A percentile compares a stretch with the other conserved stretches of the same genome.
phyloP scores from a whole-genome alignment of 345 rosid genomes.

The Citrus inodora region DNA sequence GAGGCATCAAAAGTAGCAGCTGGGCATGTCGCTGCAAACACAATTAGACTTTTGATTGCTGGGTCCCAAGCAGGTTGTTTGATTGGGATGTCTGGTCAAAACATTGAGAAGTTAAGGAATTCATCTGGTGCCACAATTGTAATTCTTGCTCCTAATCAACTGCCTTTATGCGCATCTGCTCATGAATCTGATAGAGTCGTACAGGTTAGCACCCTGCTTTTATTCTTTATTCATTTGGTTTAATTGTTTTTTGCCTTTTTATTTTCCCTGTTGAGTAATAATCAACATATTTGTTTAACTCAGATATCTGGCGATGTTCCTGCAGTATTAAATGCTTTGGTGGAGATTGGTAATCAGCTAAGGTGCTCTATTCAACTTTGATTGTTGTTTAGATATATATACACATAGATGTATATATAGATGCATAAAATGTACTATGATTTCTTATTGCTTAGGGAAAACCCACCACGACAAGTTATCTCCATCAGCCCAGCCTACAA shows the following conservation, averaged over 20 bases:
- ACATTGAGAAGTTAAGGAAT: constrained; percentile 59
- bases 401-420: neutral
- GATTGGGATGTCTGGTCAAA: constrained; percentile 60
- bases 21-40: constrained; percentile 62
- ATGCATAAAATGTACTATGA: too few relatives aligned
- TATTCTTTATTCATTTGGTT: neutral
- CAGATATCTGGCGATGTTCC: constrained; percentile 64
- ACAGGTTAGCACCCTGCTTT: constrained; percentile 33
- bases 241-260: neutral
- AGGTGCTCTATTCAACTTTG: constrained; percentile 30
- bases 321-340: constrained; percentile 52
- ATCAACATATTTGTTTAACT: constrained; percentile 4
- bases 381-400: neutral
- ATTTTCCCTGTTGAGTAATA: neutral
- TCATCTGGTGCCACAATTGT: constrained; percentile 57
- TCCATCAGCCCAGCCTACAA: constrained; percentile 60
- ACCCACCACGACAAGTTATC: constrained; percentile 63
- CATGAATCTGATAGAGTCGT: constrained; percentile 67
- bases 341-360: constrained; percentile 55
- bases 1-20: constrained; percentile 32
- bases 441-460: constrained; percentile 36
- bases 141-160: constrained; percentile 59
- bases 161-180: constrained; percentile 68
- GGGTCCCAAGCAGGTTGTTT: constrained; percentile 64
- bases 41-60: constrained; percentile 55